Percentiles rank a stretch among this genome's conserved stretches.
Evolutionary conservation across 352 stramenopile genomes (phyloP).

Genomic region (Phytophthora brassicae): DNA sequence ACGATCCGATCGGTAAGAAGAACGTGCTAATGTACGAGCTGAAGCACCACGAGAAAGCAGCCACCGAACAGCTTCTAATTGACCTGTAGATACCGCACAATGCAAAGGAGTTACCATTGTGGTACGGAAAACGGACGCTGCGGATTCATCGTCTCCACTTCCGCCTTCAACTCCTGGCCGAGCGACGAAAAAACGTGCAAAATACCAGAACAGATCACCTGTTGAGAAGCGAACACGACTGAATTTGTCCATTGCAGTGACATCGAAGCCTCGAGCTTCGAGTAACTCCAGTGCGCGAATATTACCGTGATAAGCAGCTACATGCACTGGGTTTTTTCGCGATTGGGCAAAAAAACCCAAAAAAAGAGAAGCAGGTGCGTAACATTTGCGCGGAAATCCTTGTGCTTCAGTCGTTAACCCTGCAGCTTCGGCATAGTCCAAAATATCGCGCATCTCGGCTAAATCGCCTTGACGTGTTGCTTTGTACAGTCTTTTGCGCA

Average conservation of each 20-base stretch:
- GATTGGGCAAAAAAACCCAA: constrained; percentile 63
- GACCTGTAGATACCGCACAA: constrained; percentile 71
- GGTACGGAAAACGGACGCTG: constrained; percentile 78
- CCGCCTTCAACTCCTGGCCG: constrained; percentile 38
- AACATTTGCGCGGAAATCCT: constrained; percentile 65
- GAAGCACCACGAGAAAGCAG: constrained; percentile 64
- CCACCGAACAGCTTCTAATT: constrained; percentile 71
- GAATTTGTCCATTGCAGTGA: constrained; percentile 79
- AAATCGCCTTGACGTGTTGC: constrained; percentile 67
- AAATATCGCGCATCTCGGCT: constrained; percentile 57
- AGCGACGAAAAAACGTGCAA: constrained; percentile 70
- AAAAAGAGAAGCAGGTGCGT: constrained; percentile 49
- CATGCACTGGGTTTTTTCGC: constrained; percentile 79
- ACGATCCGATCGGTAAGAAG: constrained; percentile 71
- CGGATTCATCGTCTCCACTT: constrained; percentile 56
- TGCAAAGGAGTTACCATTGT: constrained; percentile 83
- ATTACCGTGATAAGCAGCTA: constrained; percentile 77
- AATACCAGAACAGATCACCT: constrained; percentile 82
- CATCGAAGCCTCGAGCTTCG: constrained; percentile 49
- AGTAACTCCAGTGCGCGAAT: constrained; percentile 67
- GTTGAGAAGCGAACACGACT: constrained; percentile 76
- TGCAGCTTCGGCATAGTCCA: constrained; percentile 52
- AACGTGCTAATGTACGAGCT: constrained; percentile 48
- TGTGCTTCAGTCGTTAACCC: constrained; percentile 36
- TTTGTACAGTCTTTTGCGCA: constrained; percentile 77